Base-by-base conservation (phyloP, 768 basidiomycete species). In the Lanmaoa pseudosensibilis region DNA sequence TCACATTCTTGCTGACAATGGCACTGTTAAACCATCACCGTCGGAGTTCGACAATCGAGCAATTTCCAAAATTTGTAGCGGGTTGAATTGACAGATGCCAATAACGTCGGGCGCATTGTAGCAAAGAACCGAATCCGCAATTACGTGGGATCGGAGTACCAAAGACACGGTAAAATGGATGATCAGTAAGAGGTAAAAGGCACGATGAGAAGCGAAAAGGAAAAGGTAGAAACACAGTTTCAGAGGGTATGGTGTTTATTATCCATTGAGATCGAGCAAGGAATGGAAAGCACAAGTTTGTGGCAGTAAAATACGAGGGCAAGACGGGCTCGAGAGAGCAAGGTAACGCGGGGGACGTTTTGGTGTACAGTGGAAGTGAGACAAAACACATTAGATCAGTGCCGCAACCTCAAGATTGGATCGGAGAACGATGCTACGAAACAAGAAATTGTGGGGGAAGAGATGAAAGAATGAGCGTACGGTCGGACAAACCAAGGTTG, bases 1-100 rank as follows among this genome's bases (percentile, higher is more conserved):
- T 77, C 74, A 88, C 86, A 58, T 86, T 87, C 65, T 80, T 84
- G 78, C 81, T 86, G 64, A 88, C 81, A 61, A 87, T 81, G 53
- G 85, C 76, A 70, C 86, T 87, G 69, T 63, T 55, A 21, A 45
- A 43, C 56, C 56, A 39, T 45, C 33, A 36, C 39, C 33, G 54
- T 54, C 32, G 34, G 25, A 46, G 8, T 37, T 8, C 36, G 36
- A 37, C 13, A 39, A 40, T 46, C 52, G 46, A 15, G 15, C 23
- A 39, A 57, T 57, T 67, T 54, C 56, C 60, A 54, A 47, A 52
- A 33, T 30, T 44, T 49, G 45, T 43, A 43, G 52, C 37, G 63
- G 47, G 40, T 37, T 37, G 50, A 39, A n/a, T 47, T 40, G 48
- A 38, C 45, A 34, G 55, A 46, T 36, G 47, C 32, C 25, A 49